These are phyloP conservation scores for Cryptosporidium parvum DNA, from an alignment of 169 alveolate genomes.

Conservation along the genomic window DNA sequence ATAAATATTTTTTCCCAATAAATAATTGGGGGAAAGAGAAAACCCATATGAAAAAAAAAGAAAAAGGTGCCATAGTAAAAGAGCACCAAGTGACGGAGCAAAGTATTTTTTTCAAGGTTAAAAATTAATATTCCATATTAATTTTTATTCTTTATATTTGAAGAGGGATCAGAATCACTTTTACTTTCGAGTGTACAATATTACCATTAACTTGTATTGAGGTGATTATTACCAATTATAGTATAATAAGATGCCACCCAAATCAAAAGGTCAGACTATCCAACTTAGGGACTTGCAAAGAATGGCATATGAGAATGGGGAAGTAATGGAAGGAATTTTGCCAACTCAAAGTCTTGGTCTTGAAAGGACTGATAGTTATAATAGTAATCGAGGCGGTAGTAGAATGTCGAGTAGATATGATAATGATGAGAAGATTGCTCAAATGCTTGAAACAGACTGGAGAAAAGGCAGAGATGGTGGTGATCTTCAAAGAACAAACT, in stretches of 20 bases:
- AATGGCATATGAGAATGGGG: constrained; percentile 71
- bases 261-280: constrained; percentile 69
- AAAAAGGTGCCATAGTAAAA: neutral
- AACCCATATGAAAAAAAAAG: neutral
- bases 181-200: neutral
- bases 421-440: constrained; percentile 16
- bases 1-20: neutral
- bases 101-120: neutral
- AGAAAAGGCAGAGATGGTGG: constrained; percentile 63
- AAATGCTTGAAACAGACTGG: constrained; percentile 51
- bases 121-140: constrained; percentile 1
- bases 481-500: neutral
- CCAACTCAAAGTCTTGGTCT: constrained; percentile 73
- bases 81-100: constrained; percentile 10
- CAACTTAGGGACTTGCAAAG: constrained; percentile 70
- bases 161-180: neutral
- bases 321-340: constrained; percentile 35
- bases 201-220: neutral
- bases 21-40: constrained; percentile 1
- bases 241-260: constrained; percentile 54
- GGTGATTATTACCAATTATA: neutral
- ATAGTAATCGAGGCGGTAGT: constrained; percentile 13
- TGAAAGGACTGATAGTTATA: constrained; percentile 36
- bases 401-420: constrained; percentile 2
- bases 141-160: constrained; percentile 3